These are phyloP conservation scores for Podospora pseudoanserina DNA, from an alignment of 495 filamentous ascomycete genomes.

Conservation along the genomic window DNA sequence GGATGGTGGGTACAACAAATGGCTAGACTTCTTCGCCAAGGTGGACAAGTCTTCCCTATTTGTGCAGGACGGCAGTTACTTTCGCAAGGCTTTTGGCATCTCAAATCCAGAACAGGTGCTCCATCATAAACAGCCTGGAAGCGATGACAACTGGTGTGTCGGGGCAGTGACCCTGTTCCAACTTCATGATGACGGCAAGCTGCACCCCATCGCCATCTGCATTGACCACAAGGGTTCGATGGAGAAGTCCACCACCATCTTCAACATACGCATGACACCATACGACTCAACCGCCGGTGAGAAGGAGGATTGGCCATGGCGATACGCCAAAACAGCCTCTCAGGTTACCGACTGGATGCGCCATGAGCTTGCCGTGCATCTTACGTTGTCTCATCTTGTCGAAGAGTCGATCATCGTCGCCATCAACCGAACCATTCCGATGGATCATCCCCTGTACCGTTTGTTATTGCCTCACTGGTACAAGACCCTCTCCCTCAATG, in stretches of 20 bases:
- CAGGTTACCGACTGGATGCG: constrained; percentile 49
- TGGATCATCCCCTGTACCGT: constrained; percentile 39
- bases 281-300: constrained; percentile 31
- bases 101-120: constrained; percentile 21
- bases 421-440: constrained; percentile 38
- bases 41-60: constrained; percentile 35
- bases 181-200: constrained; percentile 40
- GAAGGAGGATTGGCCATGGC: constrained; percentile 49
- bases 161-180: constrained; percentile 47
- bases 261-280: constrained; percentile 40
- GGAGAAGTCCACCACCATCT: constrained; percentile 44
- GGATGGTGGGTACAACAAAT: constrained; percentile 26
- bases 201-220: constrained; percentile 48
- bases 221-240: constrained; percentile 34
- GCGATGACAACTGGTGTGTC: constrained; percentile 32
- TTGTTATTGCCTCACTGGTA: constrained; percentile 48
- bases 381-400: constrained; percentile 45
- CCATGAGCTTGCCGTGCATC: constrained; percentile 46
- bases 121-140: constrained; percentile 19
- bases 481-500: constrained; percentile 49
- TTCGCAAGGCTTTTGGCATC: constrained; percentile 37
- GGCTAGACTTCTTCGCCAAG: constrained; percentile 27
- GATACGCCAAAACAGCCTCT: constrained; percentile 51
- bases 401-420: constrained; percentile 49
- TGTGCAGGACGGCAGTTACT: constrained; percentile 47